A percentile compares a stretch with the other conserved stretches of the same genome.
phyloP scores from a whole-genome alignment of 2,329 filamentous ascomycete genomes.

The Fonsecaea monophora region DNA sequence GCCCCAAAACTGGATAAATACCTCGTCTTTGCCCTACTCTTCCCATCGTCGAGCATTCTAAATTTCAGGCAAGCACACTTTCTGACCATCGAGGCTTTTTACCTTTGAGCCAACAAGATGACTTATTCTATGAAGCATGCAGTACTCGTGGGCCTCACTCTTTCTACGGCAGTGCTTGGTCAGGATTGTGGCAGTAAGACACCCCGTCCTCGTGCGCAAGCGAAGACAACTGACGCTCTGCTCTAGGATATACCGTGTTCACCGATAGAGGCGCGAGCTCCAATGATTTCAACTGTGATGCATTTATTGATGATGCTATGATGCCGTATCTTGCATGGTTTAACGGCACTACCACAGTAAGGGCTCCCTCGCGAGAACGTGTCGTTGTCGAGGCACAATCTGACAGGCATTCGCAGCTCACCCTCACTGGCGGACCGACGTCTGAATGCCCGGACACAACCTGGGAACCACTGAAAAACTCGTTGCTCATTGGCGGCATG shows the following conservation, averaged over 20 bases:
- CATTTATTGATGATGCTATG: conserved; percentile 14
- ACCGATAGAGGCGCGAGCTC: conserved; percentile 8
- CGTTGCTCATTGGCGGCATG: conserved; percentile 19
- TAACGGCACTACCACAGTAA: conserved; percentile 18
- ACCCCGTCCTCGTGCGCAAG: not conserved
- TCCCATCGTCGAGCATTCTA: not conserved
- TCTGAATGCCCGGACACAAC: conserved; percentile 16
- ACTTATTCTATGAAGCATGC: not conserved
- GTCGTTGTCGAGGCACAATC: not conserved
- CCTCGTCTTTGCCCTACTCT: not conserved
- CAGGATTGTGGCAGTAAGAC: conserved; percentile 14
- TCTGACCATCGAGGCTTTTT: not conserved
- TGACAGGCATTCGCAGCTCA: not conserved
- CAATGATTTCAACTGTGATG: conserved; percentile 20
- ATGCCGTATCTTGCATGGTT: conserved; percentile 22
- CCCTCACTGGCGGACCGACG: conserved; percentile 7
- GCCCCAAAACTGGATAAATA: not conserved
- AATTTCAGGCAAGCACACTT: not conserved
- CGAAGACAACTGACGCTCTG: not conserved
- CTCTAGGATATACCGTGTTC: conserved; percentile 14
- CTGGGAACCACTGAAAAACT: conserved; percentile 17
- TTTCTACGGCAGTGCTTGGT: conserved; percentile 4
- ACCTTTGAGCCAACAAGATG: not conserved
- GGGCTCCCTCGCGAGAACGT: not conserved
- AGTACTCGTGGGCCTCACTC: not conserved